Base-by-base conservation (phyloP, 371 early-diverging fungal genomes). In the Mortierella sp. region DNA sequence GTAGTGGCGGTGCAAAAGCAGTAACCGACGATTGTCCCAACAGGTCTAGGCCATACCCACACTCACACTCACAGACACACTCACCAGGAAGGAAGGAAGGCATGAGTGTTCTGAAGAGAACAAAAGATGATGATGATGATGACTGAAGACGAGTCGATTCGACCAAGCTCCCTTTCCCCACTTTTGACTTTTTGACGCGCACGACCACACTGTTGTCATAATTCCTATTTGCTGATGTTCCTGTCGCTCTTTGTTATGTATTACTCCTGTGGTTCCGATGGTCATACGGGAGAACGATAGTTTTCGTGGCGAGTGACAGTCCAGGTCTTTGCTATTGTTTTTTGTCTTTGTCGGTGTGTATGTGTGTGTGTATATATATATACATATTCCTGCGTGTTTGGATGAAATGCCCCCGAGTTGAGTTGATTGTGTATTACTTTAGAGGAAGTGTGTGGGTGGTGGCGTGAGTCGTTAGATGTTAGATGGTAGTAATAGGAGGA, bases 1-100 rank as follows among this genome's bases (percentile, higher is more conserved):
- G 24, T 50, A 8, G 50, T 34, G 58, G 58, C 58, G 58, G 22
- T 58, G 58, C 58, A 58, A 14, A 53, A 58, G 58, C 50, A 58
- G 22, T 22, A 58, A 31, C 9, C 1, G 29, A 34, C 9, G 58
- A 7, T 10, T 0, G 22, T 50, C 34, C n/a, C n/a, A n/a, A n/a
- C n/a, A 55, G 31, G 50, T n/a, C 50, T 24, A 50, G 50, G n/a
- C 50, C 58, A 34, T n/a, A n/a, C n/a, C n/a, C n/a, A 31, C 58
- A 29, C n/a, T n/a, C n/a, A 34, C 13, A 31, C 2, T 19, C n/a
- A 50, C 22, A 14, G n/a, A 22, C 4, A 11, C 26, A 52, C 29
- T 53, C 9, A 9, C 3, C 14, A 14, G 0, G 31, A 26, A 55
- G 1, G 7, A 11, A 31, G 11, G 22, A 47, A 47, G 34, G 29